Evolutionary conservation across 2,329 filamentous ascomycete species (phyloP).

Genomic region (Epichloe hybrida): DNA sequence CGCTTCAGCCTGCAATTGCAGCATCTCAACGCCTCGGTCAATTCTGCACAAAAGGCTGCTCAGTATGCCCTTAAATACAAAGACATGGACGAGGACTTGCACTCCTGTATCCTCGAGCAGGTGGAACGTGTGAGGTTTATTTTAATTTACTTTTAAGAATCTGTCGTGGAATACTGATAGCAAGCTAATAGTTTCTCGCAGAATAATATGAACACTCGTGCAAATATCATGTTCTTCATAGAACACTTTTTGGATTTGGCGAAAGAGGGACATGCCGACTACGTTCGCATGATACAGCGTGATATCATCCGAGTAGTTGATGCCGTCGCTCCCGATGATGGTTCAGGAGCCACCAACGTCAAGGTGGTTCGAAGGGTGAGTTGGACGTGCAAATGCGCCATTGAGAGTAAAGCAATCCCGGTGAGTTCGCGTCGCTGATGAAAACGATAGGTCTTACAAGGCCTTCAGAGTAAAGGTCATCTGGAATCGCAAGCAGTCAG

Average conservation of each 20-base stretch:
- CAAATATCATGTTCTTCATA: slow-evolving; percentile 99
- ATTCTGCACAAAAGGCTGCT: slow-evolving; percentile 81
- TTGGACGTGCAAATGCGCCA: neutral
- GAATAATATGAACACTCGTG: slow-evolving; percentile 92
- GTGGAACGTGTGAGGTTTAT: slow-evolving; percentile 53
- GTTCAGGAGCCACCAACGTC: slow-evolving; percentile 82
- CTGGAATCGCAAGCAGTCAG: slow-evolving; percentile 59
- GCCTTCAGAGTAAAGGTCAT: slow-evolving; percentile 56
- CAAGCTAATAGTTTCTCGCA: slow-evolving; percentile 18
- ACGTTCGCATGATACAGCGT: slow-evolving; percentile 86
- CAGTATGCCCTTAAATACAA: slow-evolving; percentile 89
- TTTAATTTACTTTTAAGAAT: neutral
- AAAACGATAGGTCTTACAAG: slow-evolving; percentile 45
- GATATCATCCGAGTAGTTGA: slow-evolving; percentile 89
- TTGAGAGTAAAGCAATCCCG: too few relatives aligned
- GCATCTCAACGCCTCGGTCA: slow-evolving; percentile 80
- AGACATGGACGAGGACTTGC: slow-evolving; percentile 92
- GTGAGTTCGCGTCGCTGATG: neutral
- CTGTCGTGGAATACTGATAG: neutral
- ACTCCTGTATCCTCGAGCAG: slow-evolving; percentile 94
- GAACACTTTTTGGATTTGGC: slow-evolving; percentile 87
- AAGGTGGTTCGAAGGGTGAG: slow-evolving; percentile 75
- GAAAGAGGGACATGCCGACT: slow-evolving; percentile 61
- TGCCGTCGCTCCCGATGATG: slow-evolving; percentile 75
- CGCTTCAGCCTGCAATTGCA: slow-evolving; percentile 86